Evolutionary conservation across 768 basidiomycete species (phyloP).

Genomic region (Kwoniella shandongensis): DNA sequence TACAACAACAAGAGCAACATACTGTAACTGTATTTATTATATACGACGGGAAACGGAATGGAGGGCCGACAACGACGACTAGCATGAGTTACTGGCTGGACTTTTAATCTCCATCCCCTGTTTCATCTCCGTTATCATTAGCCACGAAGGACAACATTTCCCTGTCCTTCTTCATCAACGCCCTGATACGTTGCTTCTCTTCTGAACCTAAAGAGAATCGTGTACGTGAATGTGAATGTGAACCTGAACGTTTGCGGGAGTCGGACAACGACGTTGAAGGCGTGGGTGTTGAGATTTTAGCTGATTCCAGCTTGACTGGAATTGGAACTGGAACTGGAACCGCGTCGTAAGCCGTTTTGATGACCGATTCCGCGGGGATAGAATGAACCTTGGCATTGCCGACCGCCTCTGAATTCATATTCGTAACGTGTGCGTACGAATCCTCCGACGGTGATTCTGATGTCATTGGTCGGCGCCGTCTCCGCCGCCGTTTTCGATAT

Average conservation of each 20-base stretch:
- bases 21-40: no score
- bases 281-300: not conserved
- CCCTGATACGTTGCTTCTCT: conserved; percentile 11
- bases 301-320: not conserved
- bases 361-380: no score
- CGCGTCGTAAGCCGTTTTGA: not conserved
- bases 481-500: not conserved
- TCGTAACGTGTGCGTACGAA: no score
- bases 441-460: conserved; percentile 7
- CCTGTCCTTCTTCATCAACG: conserved; percentile 9
- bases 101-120: no score
- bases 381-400: no score
- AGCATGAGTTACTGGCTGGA: not conserved
- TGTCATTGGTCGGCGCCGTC: not conserved
- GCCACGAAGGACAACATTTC: not conserved
- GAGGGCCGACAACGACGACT: no score
- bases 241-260: not conserved
- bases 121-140: not conserved
- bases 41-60: no score
- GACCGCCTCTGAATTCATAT: no score
- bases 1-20: no score
- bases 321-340: conserved; percentile 1
- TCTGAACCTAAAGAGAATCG: conserved; percentile 15
- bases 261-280: not conserved
- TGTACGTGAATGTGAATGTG: not conserved